phyloP scores from a whole-genome alignment of 2,329 filamentous ascomycete genomes.

The Cercospora beticola region DNA sequence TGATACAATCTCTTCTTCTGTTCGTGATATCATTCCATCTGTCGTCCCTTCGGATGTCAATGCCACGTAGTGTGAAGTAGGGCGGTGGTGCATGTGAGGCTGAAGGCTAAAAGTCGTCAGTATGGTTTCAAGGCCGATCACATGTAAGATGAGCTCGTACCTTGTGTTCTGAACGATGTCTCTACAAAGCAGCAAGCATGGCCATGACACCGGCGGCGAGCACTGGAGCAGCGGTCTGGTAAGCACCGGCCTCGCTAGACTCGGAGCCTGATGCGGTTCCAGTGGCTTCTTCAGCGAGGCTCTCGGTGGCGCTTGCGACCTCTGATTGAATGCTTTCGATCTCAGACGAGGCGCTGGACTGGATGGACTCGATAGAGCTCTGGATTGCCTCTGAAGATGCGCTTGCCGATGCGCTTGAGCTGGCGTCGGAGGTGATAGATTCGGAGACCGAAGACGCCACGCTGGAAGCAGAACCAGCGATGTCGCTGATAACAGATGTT shows the following conservation, averaged over 20 bases:
- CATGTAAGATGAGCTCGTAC: neutral
- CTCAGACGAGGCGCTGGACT: neutral
- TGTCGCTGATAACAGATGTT: neutral
- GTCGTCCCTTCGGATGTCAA: neutral
- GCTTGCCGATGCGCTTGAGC: neutral
- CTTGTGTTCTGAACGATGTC: neutral
- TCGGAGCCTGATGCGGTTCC: neutral
- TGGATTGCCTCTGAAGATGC: neutral
- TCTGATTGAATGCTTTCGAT: slow-evolving; percentile 2
- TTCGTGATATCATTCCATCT: neutral
- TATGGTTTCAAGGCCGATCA: neutral
- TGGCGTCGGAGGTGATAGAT: neutral
- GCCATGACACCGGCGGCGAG: slow-evolving; percentile 8
- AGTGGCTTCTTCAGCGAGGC: neutral
- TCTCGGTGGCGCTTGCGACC: neutral
- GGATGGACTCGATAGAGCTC: slow-evolving; percentile 5
- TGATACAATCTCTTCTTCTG: neutral
- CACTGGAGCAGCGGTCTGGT: slow-evolving; percentile 6
- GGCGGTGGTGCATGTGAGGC: neutral
- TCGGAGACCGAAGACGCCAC: neutral
- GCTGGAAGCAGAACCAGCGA: neutral
- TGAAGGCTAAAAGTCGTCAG: neutral
- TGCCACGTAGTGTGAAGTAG: neutral
- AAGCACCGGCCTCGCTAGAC: neutral
- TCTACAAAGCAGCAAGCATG: slow-evolving; percentile 8